These are phyloP conservation scores for Corymbia maculata DNA, from an alignment of 345 rosid genomes.

Conservation along the genomic window DNA sequence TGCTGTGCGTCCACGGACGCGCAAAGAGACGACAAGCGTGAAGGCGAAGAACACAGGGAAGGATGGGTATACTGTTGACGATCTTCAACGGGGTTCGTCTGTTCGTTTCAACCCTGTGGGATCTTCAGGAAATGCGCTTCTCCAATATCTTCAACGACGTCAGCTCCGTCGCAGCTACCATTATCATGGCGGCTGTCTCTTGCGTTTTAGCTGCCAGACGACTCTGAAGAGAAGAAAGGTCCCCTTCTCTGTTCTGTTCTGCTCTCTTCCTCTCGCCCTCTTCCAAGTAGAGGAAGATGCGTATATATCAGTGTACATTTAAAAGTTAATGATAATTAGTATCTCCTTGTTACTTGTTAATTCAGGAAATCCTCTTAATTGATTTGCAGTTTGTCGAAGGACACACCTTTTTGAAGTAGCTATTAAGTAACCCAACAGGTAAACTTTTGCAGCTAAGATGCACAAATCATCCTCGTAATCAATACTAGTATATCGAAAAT, in stretches of 20 bases:
- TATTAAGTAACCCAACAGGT: neutral
- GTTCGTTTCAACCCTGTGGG: constrained; percentile 44
- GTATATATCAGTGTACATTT: neutral
- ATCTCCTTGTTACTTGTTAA: neutral
- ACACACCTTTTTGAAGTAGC: neutral
- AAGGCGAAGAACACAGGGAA: neutral
- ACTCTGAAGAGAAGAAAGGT: neutral
- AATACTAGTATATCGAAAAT: neutral
- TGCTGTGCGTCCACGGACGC: neutral
- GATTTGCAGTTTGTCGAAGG: neutral
- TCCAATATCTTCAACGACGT: constrained; percentile 26
- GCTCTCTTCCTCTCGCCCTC: neutral
- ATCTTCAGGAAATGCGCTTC: constrained; percentile 44
- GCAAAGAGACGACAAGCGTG: neutral
- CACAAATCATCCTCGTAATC: neutral
- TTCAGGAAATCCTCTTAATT: neutral
- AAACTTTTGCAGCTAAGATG: no score
- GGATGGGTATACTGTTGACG: constrained; percentile 24
- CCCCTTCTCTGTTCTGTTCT: neutral
- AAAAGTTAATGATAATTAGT: neutral
- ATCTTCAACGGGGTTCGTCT: constrained; percentile 20
- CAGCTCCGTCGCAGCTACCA: constrained; percentile 15
- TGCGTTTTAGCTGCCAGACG: constrained; percentile 21
- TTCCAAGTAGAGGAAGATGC: neutral
- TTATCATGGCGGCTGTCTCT: constrained; percentile 31